A percentile compares a stretch with the other conserved stretches of the same genome.
Evolutionary conservation across 2,329 filamentous ascomycete genomes (phyloP).

Genomic region (Ramichloridium luteum): DNA sequence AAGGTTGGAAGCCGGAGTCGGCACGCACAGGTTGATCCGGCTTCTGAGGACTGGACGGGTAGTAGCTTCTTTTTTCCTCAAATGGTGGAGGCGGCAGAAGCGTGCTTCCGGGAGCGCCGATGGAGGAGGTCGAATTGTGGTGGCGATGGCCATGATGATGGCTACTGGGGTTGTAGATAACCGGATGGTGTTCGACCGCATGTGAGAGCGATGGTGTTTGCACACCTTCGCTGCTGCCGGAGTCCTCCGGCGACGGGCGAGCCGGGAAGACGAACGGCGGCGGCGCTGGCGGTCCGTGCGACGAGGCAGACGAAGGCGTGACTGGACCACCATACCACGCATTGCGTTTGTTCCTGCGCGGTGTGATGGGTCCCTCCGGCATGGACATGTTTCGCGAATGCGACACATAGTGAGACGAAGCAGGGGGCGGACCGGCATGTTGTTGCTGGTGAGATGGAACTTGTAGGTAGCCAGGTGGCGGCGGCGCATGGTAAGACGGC

Average conservation of each 20-base stretch:
- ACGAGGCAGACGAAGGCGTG: conserved; percentile 10
- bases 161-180: conserved; percentile 40
- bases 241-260: conserved; percentile 44
- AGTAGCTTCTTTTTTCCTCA: too few relatives aligned
- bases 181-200: conserved; percentile 39
- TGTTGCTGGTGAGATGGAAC: conserved; percentile 13
- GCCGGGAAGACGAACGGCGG: conserved; percentile 8
- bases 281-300: conserved; percentile 12
- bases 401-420: conserved; percentile 21
- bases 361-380: conserved; percentile 35
- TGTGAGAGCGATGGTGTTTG: conserved; percentile 40
- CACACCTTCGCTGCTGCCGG: conserved; percentile 43
- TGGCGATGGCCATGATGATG: conserved; percentile 15
- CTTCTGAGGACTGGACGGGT: too few relatives aligned
- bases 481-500: conserved; percentile 22
- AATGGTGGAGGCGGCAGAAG: too few relatives aligned
- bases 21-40: conserved; percentile 18
- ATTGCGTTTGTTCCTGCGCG: conserved; percentile 52
- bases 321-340: conserved; percentile 57
- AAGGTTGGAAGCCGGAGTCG: conserved; percentile 25
- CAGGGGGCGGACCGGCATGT: conserved; percentile 8
- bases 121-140: conserved; percentile 15
- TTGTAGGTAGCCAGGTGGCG: conserved; percentile 8
- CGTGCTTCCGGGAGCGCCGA: too few relatives aligned
- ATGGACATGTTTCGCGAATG: conserved; percentile 25